phyloP scores from a whole-genome alignment of 257 asterid species.

The Solanum chmielewskii region DNA sequence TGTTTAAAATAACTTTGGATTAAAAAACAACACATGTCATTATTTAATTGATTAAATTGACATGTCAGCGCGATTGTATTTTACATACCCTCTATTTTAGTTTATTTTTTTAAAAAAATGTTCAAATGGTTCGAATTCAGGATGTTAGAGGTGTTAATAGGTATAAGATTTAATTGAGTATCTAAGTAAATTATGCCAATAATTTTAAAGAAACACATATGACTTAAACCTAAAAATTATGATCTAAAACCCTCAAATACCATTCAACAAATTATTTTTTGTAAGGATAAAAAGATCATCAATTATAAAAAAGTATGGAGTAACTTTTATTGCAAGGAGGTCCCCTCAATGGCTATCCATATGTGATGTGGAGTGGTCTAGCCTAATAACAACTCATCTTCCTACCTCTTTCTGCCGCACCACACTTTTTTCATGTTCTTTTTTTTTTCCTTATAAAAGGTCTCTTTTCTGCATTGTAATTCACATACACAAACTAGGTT shows the following conservation, averaged over 20 bases:
- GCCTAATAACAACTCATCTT: background rate
- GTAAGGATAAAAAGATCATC: no score
- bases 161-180: rapidly evolving
- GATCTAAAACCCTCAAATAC: no score
- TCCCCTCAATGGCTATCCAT: background rate
- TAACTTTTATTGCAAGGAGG: background rate
- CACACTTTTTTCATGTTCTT: background rate
- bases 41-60: no score
- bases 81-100: no score
- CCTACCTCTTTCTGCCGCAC: background rate
- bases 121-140: no score
- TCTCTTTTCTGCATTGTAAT: background rate
- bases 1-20: no score
- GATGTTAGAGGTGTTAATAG: no score
- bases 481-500: background rate
- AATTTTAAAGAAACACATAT: rapidly evolving
- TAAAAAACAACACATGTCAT: no score
- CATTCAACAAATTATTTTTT: background rate
- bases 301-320: background rate
- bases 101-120: no score
- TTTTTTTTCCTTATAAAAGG: background rate
- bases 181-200: no score
- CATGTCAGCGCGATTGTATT: no score
- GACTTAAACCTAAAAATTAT: background rate
- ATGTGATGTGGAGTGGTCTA: background rate